A percentile compares a stretch with the other conserved stretches of the same genome.
phyloP scores from a whole-genome alignment of 2,329 filamentous ascomycete genomes.

The Claviceps cyperi region DNA sequence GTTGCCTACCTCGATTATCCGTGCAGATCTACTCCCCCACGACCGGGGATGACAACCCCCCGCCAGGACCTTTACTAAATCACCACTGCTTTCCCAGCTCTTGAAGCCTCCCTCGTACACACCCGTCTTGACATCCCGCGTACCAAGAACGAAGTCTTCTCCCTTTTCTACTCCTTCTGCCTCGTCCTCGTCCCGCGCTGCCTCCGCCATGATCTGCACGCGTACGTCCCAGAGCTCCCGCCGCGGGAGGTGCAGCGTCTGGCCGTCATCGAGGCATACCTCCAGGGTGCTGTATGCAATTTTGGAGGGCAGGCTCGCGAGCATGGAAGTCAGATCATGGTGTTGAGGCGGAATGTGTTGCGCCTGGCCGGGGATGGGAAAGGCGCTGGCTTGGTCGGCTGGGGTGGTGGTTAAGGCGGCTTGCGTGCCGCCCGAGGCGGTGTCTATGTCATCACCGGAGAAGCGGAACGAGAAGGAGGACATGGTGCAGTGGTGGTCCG shows the following conservation, averaged over 20 bases:
- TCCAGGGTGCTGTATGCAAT: conserved; percentile 52
- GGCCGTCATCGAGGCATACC: conserved; percentile 42
- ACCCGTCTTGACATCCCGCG: conserved; percentile 64
- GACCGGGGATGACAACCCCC: conserved; percentile 22
- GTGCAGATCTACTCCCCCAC: conserved; percentile 21
- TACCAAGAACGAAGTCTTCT: conserved; percentile 31
- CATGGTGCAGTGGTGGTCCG: conserved; percentile 14
- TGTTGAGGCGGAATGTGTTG: conserved; percentile 35
- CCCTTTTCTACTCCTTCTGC: no score
- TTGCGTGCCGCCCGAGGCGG: conserved; percentile 6
- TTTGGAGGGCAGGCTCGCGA: conserved; percentile 54
- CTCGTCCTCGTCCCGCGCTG: conserved; percentile 26
- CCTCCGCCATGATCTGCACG: conserved; percentile 66
- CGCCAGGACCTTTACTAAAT: conserved; percentile 56
- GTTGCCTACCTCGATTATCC: conserved; percentile 38
- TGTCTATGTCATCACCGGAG: conserved; percentile 49
- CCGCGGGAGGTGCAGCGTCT: conserved; percentile 44
- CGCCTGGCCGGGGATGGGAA: conserved; percentile 47
- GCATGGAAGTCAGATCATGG: conserved; percentile 36
- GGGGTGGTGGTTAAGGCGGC: conserved; percentile 1
- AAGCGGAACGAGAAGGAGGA: conserved; percentile 45
- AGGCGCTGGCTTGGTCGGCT: conserved; percentile 29
- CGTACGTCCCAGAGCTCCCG: conserved; percentile 72
- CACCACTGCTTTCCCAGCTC: conserved; percentile 76
- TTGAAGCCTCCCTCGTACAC: conserved; percentile 83